Evolutionary conservation across 306 rosid species (phyloP).

Genomic region (Delonix regia): DNA sequence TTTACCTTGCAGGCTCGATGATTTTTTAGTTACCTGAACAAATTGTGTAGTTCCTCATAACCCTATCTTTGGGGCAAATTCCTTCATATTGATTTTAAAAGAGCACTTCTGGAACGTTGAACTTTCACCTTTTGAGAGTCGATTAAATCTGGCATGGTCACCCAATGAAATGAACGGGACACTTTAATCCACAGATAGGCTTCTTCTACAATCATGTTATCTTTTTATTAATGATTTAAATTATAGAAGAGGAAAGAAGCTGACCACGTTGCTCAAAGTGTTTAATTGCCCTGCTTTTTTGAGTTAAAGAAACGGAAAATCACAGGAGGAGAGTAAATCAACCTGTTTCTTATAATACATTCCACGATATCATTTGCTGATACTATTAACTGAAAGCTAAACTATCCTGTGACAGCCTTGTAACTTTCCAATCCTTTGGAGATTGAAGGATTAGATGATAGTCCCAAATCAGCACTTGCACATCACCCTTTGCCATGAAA

Average conservation of each 20-base stretch:
- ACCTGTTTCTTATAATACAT: background rate
- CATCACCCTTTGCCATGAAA: too few species aligned
- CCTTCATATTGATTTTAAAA: background rate
- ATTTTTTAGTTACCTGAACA: background rate
- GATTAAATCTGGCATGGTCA: background rate
- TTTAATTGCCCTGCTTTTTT: background rate
- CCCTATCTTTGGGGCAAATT: background rate
- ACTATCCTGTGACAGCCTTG: background rate
- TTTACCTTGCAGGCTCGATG: slow-evolving; percentile 58
- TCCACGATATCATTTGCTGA: background rate
- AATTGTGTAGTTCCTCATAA: background rate
- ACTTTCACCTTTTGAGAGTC: background rate
- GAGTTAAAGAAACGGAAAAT: background rate
- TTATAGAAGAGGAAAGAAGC: background rate
- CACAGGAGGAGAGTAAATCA: background rate
- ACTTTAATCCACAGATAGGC: background rate
- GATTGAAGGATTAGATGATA: background rate
- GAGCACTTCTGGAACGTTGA: background rate
- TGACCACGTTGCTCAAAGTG: background rate
- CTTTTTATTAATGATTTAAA: background rate
- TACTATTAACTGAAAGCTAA: background rate
- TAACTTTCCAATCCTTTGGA: background rate
- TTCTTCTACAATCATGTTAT: background rate
- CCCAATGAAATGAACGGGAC: background rate
- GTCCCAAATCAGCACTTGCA: background rate